phyloP scores from a whole-genome alignment of 2,329 filamentous ascomycete genomes.

The Ophiognomonia clavigignenti-juglandacearum region DNA sequence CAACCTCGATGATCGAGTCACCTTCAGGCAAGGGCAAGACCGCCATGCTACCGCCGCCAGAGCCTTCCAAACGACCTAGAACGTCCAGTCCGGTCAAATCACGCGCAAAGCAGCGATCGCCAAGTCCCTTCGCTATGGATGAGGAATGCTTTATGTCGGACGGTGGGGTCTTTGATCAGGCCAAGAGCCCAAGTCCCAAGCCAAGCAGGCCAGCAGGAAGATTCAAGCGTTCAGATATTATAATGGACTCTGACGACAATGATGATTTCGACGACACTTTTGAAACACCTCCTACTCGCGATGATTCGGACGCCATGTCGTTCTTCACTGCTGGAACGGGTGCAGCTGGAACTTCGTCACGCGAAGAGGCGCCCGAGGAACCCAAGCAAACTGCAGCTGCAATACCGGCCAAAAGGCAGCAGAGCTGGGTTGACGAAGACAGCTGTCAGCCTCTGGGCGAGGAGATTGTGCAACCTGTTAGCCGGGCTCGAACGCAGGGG shows the following conservation, averaged over 20 bases:
- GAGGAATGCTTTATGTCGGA: conserved; percentile 4
- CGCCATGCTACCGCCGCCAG: background rate
- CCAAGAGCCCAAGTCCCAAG: conserved; percentile 18
- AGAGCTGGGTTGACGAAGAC: background rate
- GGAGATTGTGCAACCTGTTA: background rate
- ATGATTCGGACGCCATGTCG: conserved; percentile 23
- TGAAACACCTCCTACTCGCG: conserved; percentile 34
- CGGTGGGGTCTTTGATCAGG: conserved; percentile 3
- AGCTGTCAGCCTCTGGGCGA: background rate
- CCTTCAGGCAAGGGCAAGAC: conserved; percentile 17
- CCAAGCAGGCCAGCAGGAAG: conserved; percentile 18
- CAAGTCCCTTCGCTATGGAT: background rate
- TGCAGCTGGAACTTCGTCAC: background rate
- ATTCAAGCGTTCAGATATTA: conserved; percentile 27
- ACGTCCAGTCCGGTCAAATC: background rate
- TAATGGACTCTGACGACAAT: conserved; percentile 42
- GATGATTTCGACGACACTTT: conserved; percentile 43
- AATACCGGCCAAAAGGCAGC: conserved; percentile 1
- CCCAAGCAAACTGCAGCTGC: background rate
- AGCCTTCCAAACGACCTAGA: background rate
- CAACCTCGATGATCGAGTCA: conserved; percentile 1
- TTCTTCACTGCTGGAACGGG: conserved; percentile 20
- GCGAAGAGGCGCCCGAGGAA: background rate
- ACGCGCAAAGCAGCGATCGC: background rate
- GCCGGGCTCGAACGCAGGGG: conserved; percentile 1